Evolutionary conservation across 768 basidiomycete species (phyloP).

Genomic region (Goffeauzyma gilvescens): DNA sequence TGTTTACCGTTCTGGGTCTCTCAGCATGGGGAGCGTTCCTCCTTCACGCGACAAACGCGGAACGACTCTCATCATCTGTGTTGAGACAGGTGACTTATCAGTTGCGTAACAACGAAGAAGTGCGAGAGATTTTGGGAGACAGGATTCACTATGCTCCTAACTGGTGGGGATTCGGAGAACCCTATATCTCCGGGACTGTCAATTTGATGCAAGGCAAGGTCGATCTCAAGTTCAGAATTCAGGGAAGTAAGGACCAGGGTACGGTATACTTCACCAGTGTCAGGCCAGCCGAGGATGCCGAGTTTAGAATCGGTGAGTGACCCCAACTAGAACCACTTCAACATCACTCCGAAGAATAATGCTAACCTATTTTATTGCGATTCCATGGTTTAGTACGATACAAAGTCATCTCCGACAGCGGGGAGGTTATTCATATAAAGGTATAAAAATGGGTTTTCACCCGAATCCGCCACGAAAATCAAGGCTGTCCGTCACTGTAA

Average conservation of each 20-base stretch:
- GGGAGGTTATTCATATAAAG: constrained; percentile 15
- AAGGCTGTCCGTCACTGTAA: no score
- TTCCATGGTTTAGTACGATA: constrained; percentile 20
- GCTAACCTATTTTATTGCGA: neutral
- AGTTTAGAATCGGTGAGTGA: constrained; percentile 26
- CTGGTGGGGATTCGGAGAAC: constrained; percentile 26
- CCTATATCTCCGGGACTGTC: constrained; percentile 29
- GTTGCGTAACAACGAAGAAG: constrained; percentile 22
- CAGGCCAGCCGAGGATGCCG: constrained; percentile 21
- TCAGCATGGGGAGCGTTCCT: constrained; percentile 20
- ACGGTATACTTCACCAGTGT: constrained; percentile 32
- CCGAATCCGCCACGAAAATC: no score
- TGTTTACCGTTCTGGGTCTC: constrained; percentile 13
- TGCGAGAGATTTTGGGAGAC: constrained; percentile 19
- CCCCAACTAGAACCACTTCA: neutral
- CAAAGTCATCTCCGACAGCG: constrained; percentile 29
- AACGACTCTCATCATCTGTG: constrained; percentile 27
- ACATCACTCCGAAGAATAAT: neutral
- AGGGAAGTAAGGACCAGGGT: constrained; percentile 19
- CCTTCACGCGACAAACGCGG: constrained; percentile 21
- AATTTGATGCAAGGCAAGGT: constrained; percentile 30
- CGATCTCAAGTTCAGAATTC: constrained; percentile 26
- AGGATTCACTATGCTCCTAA: constrained; percentile 19
- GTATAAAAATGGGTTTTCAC: no score
- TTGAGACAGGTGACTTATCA: constrained; percentile 27